Evolutionary conservation across 164 flowering plant species (phyloP).

Genomic region (Magnolia sinica): DNA sequence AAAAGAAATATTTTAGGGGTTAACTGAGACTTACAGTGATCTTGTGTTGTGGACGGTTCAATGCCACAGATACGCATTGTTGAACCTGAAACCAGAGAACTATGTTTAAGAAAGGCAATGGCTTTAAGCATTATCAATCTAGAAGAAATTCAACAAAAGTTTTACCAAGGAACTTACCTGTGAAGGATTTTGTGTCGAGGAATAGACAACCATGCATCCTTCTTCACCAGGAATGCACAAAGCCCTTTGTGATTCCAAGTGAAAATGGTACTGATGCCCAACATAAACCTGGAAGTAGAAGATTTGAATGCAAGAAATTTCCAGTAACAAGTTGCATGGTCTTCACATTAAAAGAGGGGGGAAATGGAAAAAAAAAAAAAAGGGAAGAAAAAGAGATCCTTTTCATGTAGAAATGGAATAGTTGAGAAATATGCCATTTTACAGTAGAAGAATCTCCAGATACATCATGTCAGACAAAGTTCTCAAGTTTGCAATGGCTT

Average conservation of each 20-base stretch:
- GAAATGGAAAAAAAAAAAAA: too few relatives aligned
- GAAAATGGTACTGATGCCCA: conserved; percentile 14
- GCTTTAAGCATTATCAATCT: neutral
- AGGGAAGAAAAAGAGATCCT: neutral
- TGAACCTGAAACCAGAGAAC: conserved; percentile 2
- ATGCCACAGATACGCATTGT: conserved; percentile 10
- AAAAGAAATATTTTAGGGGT: neutral
- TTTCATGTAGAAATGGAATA: neutral
- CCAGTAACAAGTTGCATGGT: neutral
- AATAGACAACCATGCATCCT: conserved; percentile 11
- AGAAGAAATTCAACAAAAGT: neutral
- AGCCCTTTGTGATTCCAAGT: conserved; percentile 13
- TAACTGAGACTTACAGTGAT: conserved; percentile 4
- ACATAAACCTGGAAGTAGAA: conserved; percentile 7
- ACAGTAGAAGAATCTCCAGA: too few relatives aligned
- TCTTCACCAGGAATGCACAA: conserved; percentile 14
- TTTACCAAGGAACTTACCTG: neutral
- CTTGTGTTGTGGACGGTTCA: conserved; percentile 11
- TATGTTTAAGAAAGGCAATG: neutral
- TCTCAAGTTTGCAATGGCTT: neutral
- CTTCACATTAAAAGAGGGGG: neutral
- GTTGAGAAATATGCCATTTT: neutral
- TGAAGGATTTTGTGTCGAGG: conserved; percentile 13
- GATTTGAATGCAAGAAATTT: neutral
- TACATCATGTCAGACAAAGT: neutral